phyloP scores from a whole-genome alignment of 75 land plant genomes.

The Pinus tabuliformis region DNA sequence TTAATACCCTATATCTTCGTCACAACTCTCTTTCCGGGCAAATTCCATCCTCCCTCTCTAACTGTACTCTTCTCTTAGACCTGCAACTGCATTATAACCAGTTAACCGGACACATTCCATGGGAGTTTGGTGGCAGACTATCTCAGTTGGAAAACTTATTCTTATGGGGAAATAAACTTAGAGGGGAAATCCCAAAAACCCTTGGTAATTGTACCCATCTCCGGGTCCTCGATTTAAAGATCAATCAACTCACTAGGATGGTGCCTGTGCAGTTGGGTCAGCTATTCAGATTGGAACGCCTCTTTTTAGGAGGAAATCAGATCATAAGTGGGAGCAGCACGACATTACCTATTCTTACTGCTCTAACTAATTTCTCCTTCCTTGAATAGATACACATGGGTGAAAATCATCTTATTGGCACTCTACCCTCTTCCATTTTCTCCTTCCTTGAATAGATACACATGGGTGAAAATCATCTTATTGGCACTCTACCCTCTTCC shows the following conservation, averaged over 20 bases:
- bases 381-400: constrained; percentile 12
- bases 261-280: constrained; percentile 13
- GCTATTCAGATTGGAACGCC: constrained; percentile 1
- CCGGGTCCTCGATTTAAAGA: constrained; percentile 16
- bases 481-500: constrained; percentile 30
- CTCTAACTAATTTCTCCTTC: constrained; percentile 22
- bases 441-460: constrained; percentile 13
- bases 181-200: constrained; percentile 38
- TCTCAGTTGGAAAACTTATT: constrained; percentile 29
- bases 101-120: constrained; percentile 43
- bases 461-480: constrained; percentile 18
- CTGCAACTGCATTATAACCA: constrained; percentile 49
- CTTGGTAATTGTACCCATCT: constrained; percentile 35
- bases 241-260: neutral
- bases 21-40: too few species aligned
- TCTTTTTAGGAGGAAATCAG: constrained; percentile 21
- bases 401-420: constrained; percentile 26
- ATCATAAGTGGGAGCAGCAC: constrained; percentile 28
- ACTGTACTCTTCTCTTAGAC: constrained; percentile 24
- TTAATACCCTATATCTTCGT: too few species aligned
- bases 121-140: constrained; percentile 28
- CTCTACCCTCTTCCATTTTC: constrained; percentile 37
- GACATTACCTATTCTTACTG: constrained; percentile 32
- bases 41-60: too few species aligned
- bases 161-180: constrained; percentile 34